Conservation (phyloP, 2,329 filamentous ascomycete genomes). For the Lecanicillium sp. region DNA sequence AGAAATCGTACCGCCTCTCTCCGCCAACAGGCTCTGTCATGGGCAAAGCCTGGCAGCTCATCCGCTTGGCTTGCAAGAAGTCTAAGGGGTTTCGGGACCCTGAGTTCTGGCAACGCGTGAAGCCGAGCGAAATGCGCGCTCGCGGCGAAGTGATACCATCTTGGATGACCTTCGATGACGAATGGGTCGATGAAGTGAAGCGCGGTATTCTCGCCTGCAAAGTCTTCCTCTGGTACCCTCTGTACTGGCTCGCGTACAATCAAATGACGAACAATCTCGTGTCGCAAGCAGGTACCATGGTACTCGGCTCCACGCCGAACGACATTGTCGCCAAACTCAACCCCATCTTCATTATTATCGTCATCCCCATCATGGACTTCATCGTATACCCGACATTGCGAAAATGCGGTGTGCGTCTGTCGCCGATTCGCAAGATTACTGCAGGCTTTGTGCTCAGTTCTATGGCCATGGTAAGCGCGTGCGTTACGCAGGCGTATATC, state of each 20-base stretch:
- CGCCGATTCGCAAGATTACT: conserved; percentile 19
- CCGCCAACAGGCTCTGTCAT: conserved; percentile 64
- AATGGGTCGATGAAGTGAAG: conserved; percentile 69
- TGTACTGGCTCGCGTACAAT: conserved; percentile 28
- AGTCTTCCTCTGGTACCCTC: conserved; percentile 64
- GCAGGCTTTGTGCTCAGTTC: conserved; percentile 21
- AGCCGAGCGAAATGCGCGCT: conserved; percentile 58
- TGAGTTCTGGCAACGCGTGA: conserved; percentile 62
- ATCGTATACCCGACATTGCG: conserved; percentile 19
- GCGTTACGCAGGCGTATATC: conserved; percentile 19
- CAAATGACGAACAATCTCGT: conserved; percentile 30
- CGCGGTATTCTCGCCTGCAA: conserved; percentile 64
- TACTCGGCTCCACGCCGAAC: conserved; percentile 21
- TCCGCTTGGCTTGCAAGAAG: conserved; percentile 53
- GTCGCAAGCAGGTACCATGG: conserved; percentile 23
- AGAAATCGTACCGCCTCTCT: conserved; percentile 51
- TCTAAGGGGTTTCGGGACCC: conserved; percentile 52
- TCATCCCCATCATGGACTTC: conserved; percentile 24
- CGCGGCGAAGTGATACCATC: conserved; percentile 46
- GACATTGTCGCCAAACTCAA: conserved; percentile 25
- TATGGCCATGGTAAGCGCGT: conserved; percentile 20
- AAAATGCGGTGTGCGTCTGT: conserved; percentile 19
- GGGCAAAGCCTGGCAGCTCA: conserved; percentile 56
- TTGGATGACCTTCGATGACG: conserved; percentile 76
- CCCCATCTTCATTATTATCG: conserved; percentile 22